Evolutionary conservation across 2,329 filamentous ascomycete genomes (phyloP), one percentile per base, ranked within the genome.

Genomic region (Exophiala viscosa): DNA sequence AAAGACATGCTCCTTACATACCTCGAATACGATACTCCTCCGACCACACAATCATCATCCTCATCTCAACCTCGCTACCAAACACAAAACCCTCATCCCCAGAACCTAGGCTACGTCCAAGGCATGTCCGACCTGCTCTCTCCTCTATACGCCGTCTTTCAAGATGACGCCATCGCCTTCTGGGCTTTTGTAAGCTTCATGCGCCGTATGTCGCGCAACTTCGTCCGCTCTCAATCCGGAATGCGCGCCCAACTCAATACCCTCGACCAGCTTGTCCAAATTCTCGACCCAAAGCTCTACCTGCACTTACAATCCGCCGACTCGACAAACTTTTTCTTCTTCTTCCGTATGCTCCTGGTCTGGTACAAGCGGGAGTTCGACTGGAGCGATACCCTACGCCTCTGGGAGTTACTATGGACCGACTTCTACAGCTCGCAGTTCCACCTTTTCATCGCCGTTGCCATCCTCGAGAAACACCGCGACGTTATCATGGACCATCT

Each of bases 1-100:
- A 99, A 99, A 73, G 93, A 99, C 68, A 95, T 99, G 88, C 84
- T 99, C 0, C 79, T 99, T 14, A 97, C 93, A 0, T 99, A 99
- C 70, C 97, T 99, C 68, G 93, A 99, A 72, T 95, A 95, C 73
- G 99, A 99, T 73, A 62, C 59, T 11, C 61, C 61, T 34, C 59
- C 60, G 2, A 15, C n/a, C 15, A 2, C 39, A 10, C 40, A 32
- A 31, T 7, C 38, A 13, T 20, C 56, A 8, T 48, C 52, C 10
- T 39, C 55, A 20, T 38, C 48, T 23, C 47, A 18, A 36, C 45
- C 42, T 28, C 44, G 36, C 17, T 58, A 60, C 34, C 45, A 52
- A 46, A 57, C 52, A 13, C 48, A 50, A 38, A 63, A 63, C 32
- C 58, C 58, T 13, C 48, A 59, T 34, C 58, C 61, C 10, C 88